Base-by-base conservation (phyloP, 768 basidiomycete species). In the Pleurotus salmoneostramineus region DNA sequence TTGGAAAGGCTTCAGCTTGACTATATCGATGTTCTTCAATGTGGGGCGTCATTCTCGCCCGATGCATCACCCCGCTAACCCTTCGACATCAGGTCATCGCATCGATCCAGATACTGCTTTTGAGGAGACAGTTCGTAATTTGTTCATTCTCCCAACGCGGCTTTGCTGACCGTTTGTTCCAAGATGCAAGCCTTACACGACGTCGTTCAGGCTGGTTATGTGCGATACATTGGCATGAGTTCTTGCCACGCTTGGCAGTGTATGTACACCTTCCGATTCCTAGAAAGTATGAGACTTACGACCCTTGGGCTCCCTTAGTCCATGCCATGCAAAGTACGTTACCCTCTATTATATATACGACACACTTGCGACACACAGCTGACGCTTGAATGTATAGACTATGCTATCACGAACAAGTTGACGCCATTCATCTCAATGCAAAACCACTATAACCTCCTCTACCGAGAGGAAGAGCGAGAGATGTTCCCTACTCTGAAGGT, bases 391-490 rank as follows among this genome's bases (percentile, higher is more conserved):
- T 11, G 1, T 6, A 10, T 47, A 73, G 72, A 71, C 62, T 76
- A 76, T 32, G 75, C 77, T 5, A 75, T 76, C 60, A 66, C 60
- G 32, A 74, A 77, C 62, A 75, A 71, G 43, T 69, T 77, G 37
- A 81, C 79, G 4, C 80, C 78, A 4, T 85, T 86, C 69, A 80
- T 84, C 68, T 80, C 80, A 6, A 85, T 86, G 84, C 84, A 86
- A 66, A 84, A 86, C 67, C 77, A 82, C 60, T 79, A 85, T 64
- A 78, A 66, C 58, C 72, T 83, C 4, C 48, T 82, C 36, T 85
- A 85, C 64, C 77, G 83, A 45, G 85, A 86, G 65, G 84, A 87
- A 65, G 84, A 83, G 63, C 74, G 76, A 27, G 81, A 82, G 63
- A 81, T 82, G 79, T 78, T 83, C 61, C 84, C 84, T 0, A 66